Base-by-base conservation (phyloP, 768 basidiomycete species). In the Boletus patriciae region DNA sequence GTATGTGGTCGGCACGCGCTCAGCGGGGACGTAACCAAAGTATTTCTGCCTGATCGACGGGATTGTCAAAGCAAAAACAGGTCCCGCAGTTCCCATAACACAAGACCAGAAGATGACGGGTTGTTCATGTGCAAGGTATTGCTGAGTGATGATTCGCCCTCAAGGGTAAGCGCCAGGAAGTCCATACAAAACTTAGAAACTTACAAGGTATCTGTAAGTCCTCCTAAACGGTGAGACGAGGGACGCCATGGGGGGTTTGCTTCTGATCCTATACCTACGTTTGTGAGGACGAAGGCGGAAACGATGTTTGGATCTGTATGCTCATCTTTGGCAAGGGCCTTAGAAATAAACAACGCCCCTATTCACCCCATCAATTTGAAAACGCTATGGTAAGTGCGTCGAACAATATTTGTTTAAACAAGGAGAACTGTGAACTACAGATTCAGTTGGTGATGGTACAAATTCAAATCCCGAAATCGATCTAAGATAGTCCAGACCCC, bases 21-120 rank as follows among this genome's bases (percentile, higher is more conserved):
- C 87, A 40, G 88, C 76, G 4, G 83, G 80, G 61, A 79, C 79
- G 61, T 85, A 92, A 19, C 93, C 93, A 65, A 90, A 73, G n/a
- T 77, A 76, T 65, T 82, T 78, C 46, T 69, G 75, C 54, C 91
- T 87, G 60, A 94, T 80, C 19, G 92, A 89, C n/a, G 93, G 93
- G 18, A 94, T 80, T 41, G 78, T 75, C 42, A 90, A 62, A 42
- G 86, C 86, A 72, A 93, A 75, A 25, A 87, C 76, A 12, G 93
- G 93, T 2, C 93, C 93, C 64, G 85, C 79, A 54, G 77, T 64
- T 50, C 92, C 93, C 54, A 96, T 75, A 46, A 86, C 73, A 69
- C 86, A 79, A 12, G 93, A 93, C 75, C 86, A 96, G 78, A 94
- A 94, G 71, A 94, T 83, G 71, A 92, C 90, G 29, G 93, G 93